These are phyloP conservation scores for Coemansia sp. DNA, from an alignment of 192 early-diverging fungal species.

Conservation along the genomic window DNA sequence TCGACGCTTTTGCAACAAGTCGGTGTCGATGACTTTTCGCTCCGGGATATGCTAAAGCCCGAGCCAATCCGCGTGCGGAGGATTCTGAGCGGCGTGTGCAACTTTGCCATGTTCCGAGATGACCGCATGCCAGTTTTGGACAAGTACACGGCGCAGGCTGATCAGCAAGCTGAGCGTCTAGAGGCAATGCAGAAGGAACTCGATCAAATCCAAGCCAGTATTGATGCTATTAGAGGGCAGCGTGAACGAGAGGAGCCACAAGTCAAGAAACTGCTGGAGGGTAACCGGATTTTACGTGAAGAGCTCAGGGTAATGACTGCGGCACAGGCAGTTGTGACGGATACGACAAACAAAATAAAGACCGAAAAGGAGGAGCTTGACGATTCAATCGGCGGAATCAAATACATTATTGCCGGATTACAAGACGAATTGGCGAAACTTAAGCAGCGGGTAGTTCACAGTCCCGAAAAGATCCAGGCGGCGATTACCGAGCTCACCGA, in stretches of 20 bases:
- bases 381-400: conserved; percentile 57
- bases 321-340: conserved; percentile 45
- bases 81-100: conserved; percentile 84
- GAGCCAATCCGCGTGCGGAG: conserved; percentile 65
- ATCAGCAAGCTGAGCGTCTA: conserved; percentile 44
- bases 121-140: conserved; percentile 70
- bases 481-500: conserved; percentile 66
- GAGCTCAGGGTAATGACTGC: conserved; percentile 60
- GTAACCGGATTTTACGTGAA: conserved; percentile 54
- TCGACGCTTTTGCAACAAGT: conserved; percentile 66
- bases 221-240: conserved; percentile 58
- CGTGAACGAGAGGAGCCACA: conserved; percentile 60
- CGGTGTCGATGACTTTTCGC: conserved; percentile 74
- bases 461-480: conserved; percentile 72
- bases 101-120: conserved; percentile 90
- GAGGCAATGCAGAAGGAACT: conserved; percentile 56
- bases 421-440: conserved; percentile 57
- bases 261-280: conserved; percentile 52
- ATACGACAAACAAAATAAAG: conserved; percentile 54
- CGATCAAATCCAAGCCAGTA: conserved; percentile 59
- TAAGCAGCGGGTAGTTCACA: conserved; percentile 68
- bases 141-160: conserved; percentile 63
- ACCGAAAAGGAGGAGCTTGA: conserved; percentile 57
- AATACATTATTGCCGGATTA: conserved; percentile 56
- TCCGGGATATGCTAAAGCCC: conserved; percentile 80